These are phyloP conservation scores for Larix kaempferi DNA, from an alignment of 75 land plant genomes.

Conservation along the genomic window DNA sequence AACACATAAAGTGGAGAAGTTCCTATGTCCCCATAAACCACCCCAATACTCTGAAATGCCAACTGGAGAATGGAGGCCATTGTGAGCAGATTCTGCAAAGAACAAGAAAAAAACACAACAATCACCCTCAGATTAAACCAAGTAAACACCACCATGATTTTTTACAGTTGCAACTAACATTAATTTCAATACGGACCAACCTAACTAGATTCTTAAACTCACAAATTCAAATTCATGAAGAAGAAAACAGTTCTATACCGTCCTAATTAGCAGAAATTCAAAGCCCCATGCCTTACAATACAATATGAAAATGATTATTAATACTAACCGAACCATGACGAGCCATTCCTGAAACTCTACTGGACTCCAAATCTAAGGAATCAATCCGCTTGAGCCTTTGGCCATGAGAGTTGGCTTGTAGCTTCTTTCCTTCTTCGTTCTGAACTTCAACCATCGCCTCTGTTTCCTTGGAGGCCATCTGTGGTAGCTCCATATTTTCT, in stretches of 20 bases:
- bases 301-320: neutral
- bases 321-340: neutral
- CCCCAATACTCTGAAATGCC: slow-evolving; percentile 72
- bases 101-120: slow-evolving; percentile 4
- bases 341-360: slow-evolving; percentile 10
- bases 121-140: slow-evolving; percentile 16
- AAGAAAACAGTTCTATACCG: neutral
- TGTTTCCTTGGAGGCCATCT: too few relatives aligned
- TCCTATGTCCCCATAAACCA: slow-evolving; percentile 80
- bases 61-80: slow-evolving; percentile 31
- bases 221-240: too few relatives aligned
- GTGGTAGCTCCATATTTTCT: too few relatives aligned
- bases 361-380: slow-evolving; percentile 30
- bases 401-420: too few relatives aligned
- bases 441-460: too few relatives aligned
- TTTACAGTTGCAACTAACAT: too few relatives aligned
- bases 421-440: too few relatives aligned
- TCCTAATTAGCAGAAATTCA: neutral
- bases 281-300: too few relatives aligned
- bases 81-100: neutral
- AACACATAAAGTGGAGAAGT: slow-evolving; percentile 79
- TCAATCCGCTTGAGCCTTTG: neutral
- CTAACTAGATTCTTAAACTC: too few relatives aligned
- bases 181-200: too few relatives aligned
- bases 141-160: neutral